These are phyloP conservation scores for Leishmania turanica DNA, from an alignment of 208 protist species.

Conservation along the genomic window DNA sequence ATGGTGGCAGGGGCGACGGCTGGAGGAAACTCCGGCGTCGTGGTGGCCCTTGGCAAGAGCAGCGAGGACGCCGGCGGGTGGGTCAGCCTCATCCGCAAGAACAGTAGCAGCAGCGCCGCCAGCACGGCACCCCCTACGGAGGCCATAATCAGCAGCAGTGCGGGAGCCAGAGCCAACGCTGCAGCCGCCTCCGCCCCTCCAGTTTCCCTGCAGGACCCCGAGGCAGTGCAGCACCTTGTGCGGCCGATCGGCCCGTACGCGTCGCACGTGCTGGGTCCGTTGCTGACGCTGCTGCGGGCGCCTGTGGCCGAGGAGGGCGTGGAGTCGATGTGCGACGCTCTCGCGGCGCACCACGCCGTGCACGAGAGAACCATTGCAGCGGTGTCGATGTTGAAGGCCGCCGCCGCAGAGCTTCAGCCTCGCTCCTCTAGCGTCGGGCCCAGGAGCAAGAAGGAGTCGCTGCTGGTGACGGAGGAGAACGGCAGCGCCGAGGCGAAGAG, in stretches of 20 bases:
- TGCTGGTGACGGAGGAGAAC: background rate
- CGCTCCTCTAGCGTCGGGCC: background rate
- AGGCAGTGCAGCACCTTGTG: constrained; percentile 33
- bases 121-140: background rate
- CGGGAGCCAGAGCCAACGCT: background rate
- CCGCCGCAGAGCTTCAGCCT: background rate
- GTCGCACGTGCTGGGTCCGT: constrained; percentile 14
- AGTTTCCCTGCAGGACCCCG: constrained; percentile 31
- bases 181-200: background rate
- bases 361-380: constrained; percentile 3
- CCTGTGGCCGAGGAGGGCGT: constrained; percentile 5
- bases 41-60: background rate
- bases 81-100: background rate
- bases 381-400: background rate
- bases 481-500: background rate
- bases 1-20: background rate
- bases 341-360: constrained; percentile 14
- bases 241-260: constrained; percentile 33
- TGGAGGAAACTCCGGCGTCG: background rate
- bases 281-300: constrained; percentile 22
- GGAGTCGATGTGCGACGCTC: constrained; percentile 10
- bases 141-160: background rate
- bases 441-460: constrained; percentile 7
- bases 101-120: background rate
- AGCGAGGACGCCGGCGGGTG: background rate